phyloP scores from a whole-genome alignment of 2,329 filamentous ascomycete genomes.

The Phaeosphaeriaceae sp. region DNA sequence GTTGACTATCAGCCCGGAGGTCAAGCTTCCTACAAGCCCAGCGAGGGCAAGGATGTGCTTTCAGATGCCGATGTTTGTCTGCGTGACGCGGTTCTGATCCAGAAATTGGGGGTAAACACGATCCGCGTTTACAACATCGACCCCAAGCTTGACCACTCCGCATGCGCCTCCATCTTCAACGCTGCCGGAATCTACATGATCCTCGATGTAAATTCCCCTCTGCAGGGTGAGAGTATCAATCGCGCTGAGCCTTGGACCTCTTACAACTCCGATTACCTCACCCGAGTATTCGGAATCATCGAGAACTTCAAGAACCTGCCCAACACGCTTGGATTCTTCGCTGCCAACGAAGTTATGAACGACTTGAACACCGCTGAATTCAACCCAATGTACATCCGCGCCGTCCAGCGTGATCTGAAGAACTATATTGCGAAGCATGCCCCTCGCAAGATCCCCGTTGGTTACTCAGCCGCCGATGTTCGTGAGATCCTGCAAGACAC shows the following conservation, averaged over 20 bases:
- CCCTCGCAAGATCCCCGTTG: conserved; percentile 67
- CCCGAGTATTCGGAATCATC: conserved; percentile 67
- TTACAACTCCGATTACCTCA: conserved; percentile 64
- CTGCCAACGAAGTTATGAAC: conserved; percentile 73
- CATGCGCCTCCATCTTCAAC: conserved; percentile 70
- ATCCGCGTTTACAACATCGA: conserved; percentile 71
- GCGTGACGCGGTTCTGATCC: conserved; percentile 69
- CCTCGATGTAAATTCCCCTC: conserved; percentile 69
- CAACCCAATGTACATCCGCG: conserved; percentile 65
- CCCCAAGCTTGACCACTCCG: conserved; percentile 65
- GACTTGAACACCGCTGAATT: conserved; percentile 59
- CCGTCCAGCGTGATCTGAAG: conserved; percentile 72
- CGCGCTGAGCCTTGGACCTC: conserved; percentile 61
- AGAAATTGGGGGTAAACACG: conserved; percentile 68
- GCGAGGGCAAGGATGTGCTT: conserved; percentile 60
- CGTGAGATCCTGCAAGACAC: conserved; percentile 75
- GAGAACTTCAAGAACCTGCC: conserved; percentile 72
- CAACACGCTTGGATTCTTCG: conserved; percentile 71
- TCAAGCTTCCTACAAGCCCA: conserved; percentile 62
- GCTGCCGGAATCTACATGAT: conserved; percentile 71
- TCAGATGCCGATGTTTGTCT: conserved; percentile 65
- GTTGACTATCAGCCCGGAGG: conserved; percentile 69
- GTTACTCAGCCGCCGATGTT: conserved; percentile 78
- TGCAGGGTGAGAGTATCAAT: conserved; percentile 63
- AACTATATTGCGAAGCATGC: conserved; percentile 69